Evolutionary conservation across 1,284 basidiomycete genomes (phyloP).

Genomic region (Cryptococcus sp.): DNA sequence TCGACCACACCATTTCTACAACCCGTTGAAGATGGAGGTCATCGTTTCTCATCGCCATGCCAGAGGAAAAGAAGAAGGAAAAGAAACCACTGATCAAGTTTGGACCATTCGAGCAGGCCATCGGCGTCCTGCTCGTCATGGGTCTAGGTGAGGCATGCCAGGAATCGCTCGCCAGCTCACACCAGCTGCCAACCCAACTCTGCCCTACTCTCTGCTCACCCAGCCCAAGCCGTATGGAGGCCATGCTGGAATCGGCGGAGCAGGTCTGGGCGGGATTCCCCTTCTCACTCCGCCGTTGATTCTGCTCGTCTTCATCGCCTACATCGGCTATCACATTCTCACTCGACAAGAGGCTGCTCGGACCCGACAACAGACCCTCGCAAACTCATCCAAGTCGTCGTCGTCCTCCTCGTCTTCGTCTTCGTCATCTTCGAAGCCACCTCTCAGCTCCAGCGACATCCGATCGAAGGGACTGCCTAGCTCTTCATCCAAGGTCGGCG

Average conservation of each 20-base stretch:
- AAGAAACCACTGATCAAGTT: constrained; percentile 22
- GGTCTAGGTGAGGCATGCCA: constrained; percentile 18
- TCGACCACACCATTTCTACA: background rate
- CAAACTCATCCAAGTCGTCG: constrained; percentile 13
- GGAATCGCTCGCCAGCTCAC: constrained; percentile 7
- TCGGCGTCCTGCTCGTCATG: constrained; percentile 25
- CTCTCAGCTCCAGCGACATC: constrained; percentile 23
- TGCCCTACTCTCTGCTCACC: constrained; percentile 21
- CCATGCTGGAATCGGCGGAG: background rate
- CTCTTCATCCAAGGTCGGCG: constrained; percentile 8
- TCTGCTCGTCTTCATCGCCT: constrained; percentile 30
- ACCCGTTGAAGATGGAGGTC: too few relatives aligned
- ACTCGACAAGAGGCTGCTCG: constrained; percentile 27
- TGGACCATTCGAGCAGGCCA: constrained; percentile 33
- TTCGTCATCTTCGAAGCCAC: constrained; percentile 13
- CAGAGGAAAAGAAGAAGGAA: constrained; percentile 15
- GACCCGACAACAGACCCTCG: constrained; percentile 17
- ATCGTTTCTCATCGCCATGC: constrained; percentile 8
- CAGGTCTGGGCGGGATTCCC: constrained; percentile 12
- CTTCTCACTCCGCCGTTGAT: constrained; percentile 32
- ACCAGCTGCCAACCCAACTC: constrained; percentile 18
- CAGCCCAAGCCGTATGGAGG: constrained; percentile 1
- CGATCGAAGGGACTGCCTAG: constrained; percentile 18
- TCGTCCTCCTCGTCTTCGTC: constrained; percentile 14
- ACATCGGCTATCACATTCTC: constrained; percentile 31